Percentiles rank a stretch among this genome's conserved stretches.
phyloP scores from a whole-genome alignment of 129 eudicot species.

The Glebionis coronaria region DNA sequence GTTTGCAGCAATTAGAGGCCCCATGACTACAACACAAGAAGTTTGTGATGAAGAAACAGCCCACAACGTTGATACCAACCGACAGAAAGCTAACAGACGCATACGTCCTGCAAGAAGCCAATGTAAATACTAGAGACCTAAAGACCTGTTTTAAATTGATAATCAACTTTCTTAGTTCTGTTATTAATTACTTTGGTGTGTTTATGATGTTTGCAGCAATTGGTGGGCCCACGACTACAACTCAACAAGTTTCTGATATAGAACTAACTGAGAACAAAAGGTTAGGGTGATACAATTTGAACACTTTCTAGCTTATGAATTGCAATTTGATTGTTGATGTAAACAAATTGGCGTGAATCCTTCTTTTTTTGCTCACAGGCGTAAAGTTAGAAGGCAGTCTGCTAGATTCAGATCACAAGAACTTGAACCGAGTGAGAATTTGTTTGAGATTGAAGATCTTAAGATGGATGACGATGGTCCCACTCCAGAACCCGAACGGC shows the following conservation, averaged over 20 bases:
- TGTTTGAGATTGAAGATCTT: constrained; percentile 52
- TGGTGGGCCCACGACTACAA: constrained; percentile 41
- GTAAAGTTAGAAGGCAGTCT: constrained; percentile 63
- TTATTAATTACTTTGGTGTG: constrained; percentile 2
- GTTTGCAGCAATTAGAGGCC: constrained; percentile 61
- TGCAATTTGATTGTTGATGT: neutral
- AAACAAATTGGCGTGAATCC: neutral
- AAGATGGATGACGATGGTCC: constrained; percentile 32
- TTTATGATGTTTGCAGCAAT: constrained; percentile 42
- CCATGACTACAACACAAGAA: constrained; percentile 35
- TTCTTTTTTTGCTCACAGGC: constrained; percentile 33
- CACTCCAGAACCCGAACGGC: constrained; percentile 16
- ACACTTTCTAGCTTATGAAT: neutral
- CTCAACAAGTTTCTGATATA: constrained; percentile 44
- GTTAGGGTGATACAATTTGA: constrained; percentile 25
- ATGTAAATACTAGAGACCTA: constrained; percentile 43
- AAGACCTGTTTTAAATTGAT: neutral
- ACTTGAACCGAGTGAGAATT: constrained; percentile 32
- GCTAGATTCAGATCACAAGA: constrained; percentile 34
- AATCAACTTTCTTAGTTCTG: neutral
- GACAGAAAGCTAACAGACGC: constrained; percentile 21
- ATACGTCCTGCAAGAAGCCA: constrained; percentile 49
- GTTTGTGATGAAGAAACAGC: constrained; percentile 40
- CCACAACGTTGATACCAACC: constrained; percentile 29
- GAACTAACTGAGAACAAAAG: constrained; percentile 58